These are phyloP conservation scores for Wickerhamomyces bisporus DNA, from an alignment of 805 yeast genomes.

Conservation along the genomic window DNA sequence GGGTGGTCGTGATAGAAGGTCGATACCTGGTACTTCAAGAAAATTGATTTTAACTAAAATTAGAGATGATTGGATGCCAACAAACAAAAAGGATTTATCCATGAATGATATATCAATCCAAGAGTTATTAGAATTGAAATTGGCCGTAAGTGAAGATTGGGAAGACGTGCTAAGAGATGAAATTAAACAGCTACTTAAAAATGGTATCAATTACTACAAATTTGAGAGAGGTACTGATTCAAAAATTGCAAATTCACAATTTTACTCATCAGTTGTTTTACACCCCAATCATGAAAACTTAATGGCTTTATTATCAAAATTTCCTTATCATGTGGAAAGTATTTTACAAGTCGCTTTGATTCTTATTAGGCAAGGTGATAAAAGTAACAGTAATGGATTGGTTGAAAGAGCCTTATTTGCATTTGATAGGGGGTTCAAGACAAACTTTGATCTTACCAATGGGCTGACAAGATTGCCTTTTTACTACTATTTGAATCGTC, in stretches of 20 bases:
- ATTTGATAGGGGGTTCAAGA: conserved; percentile 68
- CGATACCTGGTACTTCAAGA: conserved; percentile 70
- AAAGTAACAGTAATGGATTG: conserved; percentile 62
- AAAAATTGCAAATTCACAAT: conserved; percentile 35
- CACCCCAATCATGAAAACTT: conserved; percentile 79
- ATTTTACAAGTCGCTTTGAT: conserved; percentile 76
- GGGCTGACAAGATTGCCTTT: conserved; percentile 65
- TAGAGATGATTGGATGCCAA: conserved; percentile 78
- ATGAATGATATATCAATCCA: conserved; percentile 49
- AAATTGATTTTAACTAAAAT: conserved; percentile 66
- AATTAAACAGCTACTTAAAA: conserved; percentile 29
- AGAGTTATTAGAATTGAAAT: conserved; percentile 35
- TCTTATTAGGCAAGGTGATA: conserved; percentile 69
- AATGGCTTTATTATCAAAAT: conserved; percentile 45
- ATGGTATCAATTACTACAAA: conserved; percentile 53
- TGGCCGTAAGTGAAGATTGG: conserved; percentile 37
- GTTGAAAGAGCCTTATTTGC: conserved; percentile 75
- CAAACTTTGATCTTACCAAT: conserved; percentile 50
- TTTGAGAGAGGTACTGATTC: conserved; percentile 38
- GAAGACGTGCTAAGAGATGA: conserved; percentile 42
- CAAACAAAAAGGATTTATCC: conserved; percentile 50
- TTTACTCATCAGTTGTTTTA: conserved; percentile 59
- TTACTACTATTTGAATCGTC: conserved; percentile 69
- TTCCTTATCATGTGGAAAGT: conserved; percentile 74
- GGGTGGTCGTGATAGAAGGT: conserved; percentile 74